Base-by-base conservation (phyloP, 2,329 filamentous ascomycete species). In the Ramularia endophylla region DNA sequence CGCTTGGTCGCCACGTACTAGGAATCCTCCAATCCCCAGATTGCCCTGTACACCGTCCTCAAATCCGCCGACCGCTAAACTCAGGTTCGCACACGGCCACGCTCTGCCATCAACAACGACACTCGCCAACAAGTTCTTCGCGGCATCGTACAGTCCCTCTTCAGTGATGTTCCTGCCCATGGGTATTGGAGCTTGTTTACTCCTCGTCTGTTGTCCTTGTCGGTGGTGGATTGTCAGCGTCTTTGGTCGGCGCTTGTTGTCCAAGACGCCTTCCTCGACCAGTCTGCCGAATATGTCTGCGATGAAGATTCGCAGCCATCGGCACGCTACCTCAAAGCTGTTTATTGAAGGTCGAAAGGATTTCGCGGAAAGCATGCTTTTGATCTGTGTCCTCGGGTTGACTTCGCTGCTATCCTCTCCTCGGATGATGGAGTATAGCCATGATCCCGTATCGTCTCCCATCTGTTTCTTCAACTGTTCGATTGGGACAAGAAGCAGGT, bases 351-450 rank as follows among this genome's bases (percentile, higher is more conserved):
- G 92, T 18, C 86, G 76, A 58, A 98, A 98, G 0, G 88, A 94
- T 61, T 98, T 98, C 15, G 92, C 89, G 1, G 88, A 95, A 11
- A 97, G 72, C 89, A 98, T 97, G 12, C 85, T 92, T 63, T 97
- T 95, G 69, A 95, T 95, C 57, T 92, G 86, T 1, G 88, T 95
- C 38, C 90, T 75, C 19, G 87, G 78, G 57, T 87, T 95, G 51
- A 98, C 87, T 63, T 95, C 89, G 55, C 84, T 92, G 36, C 72
- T 70, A 62, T 98, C 92, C 46, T 89, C 79, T 1, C 92, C 92
- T 8, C 92, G 80, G 39, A 97, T 83, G 8, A 83, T 84, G 40
- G 83, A 80, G 65, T 94, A 83, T 8, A 97, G 71, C 88, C 89
- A 95, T 3, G 74, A 71, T 1, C 87, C 90, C 0, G 85, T 92